A percentile compares a stretch with the other conserved stretches of the same genome.
phyloP scores from a whole-genome alignment of 179 eudicot species.

The Dionaea muscipula region DNA sequence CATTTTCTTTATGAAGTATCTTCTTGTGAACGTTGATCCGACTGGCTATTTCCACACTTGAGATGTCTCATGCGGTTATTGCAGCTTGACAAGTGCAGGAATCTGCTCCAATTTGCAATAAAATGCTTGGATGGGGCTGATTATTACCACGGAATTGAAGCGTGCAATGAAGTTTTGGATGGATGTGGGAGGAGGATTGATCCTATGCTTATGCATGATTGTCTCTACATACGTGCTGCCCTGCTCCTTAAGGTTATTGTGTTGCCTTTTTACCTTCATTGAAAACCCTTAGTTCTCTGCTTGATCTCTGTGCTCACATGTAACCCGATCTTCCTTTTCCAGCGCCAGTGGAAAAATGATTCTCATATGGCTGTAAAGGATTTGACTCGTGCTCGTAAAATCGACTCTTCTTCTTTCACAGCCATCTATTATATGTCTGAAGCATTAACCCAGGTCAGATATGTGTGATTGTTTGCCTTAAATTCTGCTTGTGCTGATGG shows the following conservation, averaged over 20 bases:
- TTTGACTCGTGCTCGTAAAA: slow-evolving; percentile 56
- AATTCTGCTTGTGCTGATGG: not conserved
- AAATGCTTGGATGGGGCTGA: slow-evolving; percentile 44
- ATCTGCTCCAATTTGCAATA: slow-evolving; percentile 57
- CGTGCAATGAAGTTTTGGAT: slow-evolving; percentile 82
- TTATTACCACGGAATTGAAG: slow-evolving; percentile 66
- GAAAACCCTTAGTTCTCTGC: slow-evolving; percentile 1
- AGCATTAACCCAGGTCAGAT: slow-evolving; percentile 61
- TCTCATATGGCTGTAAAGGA: slow-evolving; percentile 80
- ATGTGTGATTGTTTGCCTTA: not conserved
- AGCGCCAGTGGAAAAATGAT: slow-evolving; percentile 95
- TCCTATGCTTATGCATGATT: slow-evolving; percentile 53
- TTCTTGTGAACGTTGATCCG: slow-evolving; percentile 1
- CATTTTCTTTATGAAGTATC: too few species aligned
- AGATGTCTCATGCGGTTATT: slow-evolving; percentile 11
- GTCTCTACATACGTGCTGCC: slow-evolving; percentile 78
- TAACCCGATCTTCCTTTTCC: slow-evolving; percentile 10
- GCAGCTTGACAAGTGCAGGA: slow-evolving; percentile 67
- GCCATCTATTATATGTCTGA: slow-evolving; percentile 58
- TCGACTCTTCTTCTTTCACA: slow-evolving; percentile 56
- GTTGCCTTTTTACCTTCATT: slow-evolving; percentile 6
- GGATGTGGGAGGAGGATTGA: slow-evolving; percentile 50
- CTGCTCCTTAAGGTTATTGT: slow-evolving; percentile 70
- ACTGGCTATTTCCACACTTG: not conserved
- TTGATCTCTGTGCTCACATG: slow-evolving; percentile 7